phyloP scores from a whole-genome alignment of 805 yeast species.

The Cyberlindnera nakhonratchasimensis region DNA sequence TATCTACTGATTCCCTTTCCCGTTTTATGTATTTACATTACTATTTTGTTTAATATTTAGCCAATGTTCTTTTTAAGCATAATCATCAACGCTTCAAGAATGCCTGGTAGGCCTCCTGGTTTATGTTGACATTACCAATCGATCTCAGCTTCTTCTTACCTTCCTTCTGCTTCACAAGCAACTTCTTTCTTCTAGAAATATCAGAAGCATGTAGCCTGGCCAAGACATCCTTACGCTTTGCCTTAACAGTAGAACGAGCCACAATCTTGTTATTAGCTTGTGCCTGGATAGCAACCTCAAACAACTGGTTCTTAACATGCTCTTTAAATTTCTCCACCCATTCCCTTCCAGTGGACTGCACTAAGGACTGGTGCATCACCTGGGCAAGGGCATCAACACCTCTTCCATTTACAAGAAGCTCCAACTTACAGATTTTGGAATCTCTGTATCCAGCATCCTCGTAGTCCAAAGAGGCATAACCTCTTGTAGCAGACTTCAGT shows the following conservation, averaged over 20 bases:
- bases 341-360: slow-evolving; percentile 67
- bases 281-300: slow-evolving; percentile 92
- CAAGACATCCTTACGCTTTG: slow-evolving; percentile 91
- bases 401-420: slow-evolving; percentile 81
- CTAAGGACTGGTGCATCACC: slow-evolving; percentile 80
- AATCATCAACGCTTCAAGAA: slow-evolving; percentile 45
- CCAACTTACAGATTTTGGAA: slow-evolving; percentile 82
- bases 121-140: slow-evolving; percentile 72
- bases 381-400: slow-evolving; percentile 91
- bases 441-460: slow-evolving; percentile 87
- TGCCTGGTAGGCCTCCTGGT: slow-evolving; percentile 86
- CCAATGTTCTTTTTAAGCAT: not conserved
- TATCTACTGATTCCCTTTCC: too few relatives aligned
- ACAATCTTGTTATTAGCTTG: slow-evolving; percentile 72
- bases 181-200: slow-evolving; percentile 82
- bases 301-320: slow-evolving; percentile 75
- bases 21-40: too few relatives aligned
- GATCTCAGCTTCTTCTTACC: slow-evolving; percentile 85
- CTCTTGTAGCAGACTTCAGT: slow-evolving; percentile 82
- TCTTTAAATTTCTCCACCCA: slow-evolving; percentile 83
- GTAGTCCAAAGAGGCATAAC: slow-evolving; percentile 92
- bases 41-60: too few relatives aligned
- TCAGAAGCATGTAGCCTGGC: slow-evolving; percentile 93
- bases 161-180: slow-evolving; percentile 84
- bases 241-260: slow-evolving; percentile 92